Base-by-base conservation (phyloP, 257 asterid species). In the Schizonepeta tenuifolia region DNA sequence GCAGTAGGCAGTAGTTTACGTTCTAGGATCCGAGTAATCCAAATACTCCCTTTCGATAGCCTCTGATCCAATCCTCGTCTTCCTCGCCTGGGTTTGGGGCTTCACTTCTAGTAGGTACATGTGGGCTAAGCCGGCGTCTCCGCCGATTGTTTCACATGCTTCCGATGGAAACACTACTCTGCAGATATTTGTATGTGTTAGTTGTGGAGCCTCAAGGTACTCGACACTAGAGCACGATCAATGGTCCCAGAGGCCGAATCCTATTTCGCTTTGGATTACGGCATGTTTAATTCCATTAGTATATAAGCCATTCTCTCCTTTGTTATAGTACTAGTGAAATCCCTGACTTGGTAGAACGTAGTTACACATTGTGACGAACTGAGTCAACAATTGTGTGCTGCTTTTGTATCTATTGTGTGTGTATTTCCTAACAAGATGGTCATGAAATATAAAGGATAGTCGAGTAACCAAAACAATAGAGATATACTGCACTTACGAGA, bases 91-190 rank as follows among this genome's bases (percentile, higher is more conserved):
- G 70, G 55, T 9, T 31, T 79, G 46, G 14, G 74, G 87, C 76
- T 86, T 86, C 71, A 66, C 81, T 76, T 86, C 92, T 7, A 89
- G n/a, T n/a, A n/a, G 89, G 46, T 51, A 77, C 75, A 82, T 82
- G 50, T 80, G 83, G 12, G 80, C 87, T 47, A 63, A 44, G 57
- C 90, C 84, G 18, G 86, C 74, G 10, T 86, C 90, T 82, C 90
- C 95, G 1, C 92, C 92, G 6, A 84, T 62, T 21, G 84, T 86
- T 26, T 88, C 90, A 38, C 92, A 88, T 12, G 92, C 92, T 83
- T 88, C 92, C 31, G 87, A 90, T 18, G 89, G 95, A 63, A 88
- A 88, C 9, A 86, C n/a, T n/a, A n/a, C 90, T 43, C 92, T 85
- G 67, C 58, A 49, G 40, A 26, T 8, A 1, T 64, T 3, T 31